Evolutionary conservation across 2,329 filamentous ascomycete genomes (phyloP).

Genomic region (Fusarium sacchari): DNA sequence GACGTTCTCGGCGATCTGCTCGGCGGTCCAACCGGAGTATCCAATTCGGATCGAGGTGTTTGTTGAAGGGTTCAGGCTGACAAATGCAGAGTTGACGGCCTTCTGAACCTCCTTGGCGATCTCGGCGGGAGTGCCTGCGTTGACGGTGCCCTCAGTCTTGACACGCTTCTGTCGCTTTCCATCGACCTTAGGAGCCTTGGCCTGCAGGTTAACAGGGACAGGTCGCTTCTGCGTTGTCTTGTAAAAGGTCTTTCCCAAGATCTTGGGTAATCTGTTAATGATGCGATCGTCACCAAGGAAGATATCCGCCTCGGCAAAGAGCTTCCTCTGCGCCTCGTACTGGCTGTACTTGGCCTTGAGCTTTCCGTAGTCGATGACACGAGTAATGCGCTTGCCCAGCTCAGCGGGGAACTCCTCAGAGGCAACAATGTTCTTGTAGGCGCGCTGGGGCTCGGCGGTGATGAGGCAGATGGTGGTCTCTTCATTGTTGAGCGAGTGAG

Average conservation of each 20-base stretch:
- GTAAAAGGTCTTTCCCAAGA: constrained; percentile 94
- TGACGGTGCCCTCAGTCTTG: constrained; percentile 53
- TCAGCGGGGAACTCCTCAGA: constrained; percentile 75
- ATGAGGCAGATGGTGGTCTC: constrained; percentile 84
- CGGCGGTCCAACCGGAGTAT: constrained; percentile 75
- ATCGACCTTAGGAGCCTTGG: constrained; percentile 69
- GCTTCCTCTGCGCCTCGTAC: constrained; percentile 86
- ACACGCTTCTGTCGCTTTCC: constrained; percentile 67
- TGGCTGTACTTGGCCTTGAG: constrained; percentile 84
- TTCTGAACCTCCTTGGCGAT: constrained; percentile 85
- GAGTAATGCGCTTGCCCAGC: constrained; percentile 74
- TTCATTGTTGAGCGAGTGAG: constrained; percentile 76
- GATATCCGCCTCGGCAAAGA: constrained; percentile 87
- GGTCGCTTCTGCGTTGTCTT: constrained; percentile 84
- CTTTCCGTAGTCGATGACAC: constrained; percentile 84
- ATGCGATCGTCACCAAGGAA: constrained; percentile 95
- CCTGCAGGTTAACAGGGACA: constrained; percentile 78
- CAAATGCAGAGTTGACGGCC: constrained; percentile 79
- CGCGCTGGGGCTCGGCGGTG: constrained; percentile 81
- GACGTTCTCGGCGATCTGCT: constrained; percentile 84
- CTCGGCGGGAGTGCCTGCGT: constrained; percentile 67
- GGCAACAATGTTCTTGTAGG: constrained; percentile 88
- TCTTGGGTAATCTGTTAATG: constrained; percentile 74
- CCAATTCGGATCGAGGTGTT: constrained; percentile 86
- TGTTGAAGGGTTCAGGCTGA: constrained; percentile 80